These are phyloP conservation scores for Echites panduratus DNA, from an alignment of 257 asterid species.

Conservation along the genomic window DNA sequence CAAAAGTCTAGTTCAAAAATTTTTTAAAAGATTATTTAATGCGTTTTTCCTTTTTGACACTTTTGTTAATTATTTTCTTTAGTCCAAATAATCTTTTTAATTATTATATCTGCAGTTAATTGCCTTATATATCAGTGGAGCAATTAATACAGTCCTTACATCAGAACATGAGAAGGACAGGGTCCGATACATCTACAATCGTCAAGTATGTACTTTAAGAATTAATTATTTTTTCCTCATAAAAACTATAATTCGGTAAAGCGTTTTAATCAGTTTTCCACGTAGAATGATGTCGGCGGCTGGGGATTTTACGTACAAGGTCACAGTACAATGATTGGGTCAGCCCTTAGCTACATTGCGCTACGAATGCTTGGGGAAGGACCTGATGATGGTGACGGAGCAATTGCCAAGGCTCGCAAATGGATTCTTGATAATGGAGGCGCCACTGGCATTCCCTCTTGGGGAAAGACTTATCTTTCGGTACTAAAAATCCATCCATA, in stretches of 20 bases:
- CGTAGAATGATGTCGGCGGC: conserved; percentile 74
- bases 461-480: too few species aligned
- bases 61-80: too few species aligned
- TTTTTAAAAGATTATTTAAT: too few species aligned
- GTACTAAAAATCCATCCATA: conserved; percentile 22
- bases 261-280: background rate
- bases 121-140: conserved; percentile 63
- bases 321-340: conserved; percentile 81
- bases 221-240: background rate
- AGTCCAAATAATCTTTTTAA: too few species aligned
- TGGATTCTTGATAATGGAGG: conserved; percentile 84
- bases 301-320: conserved; percentile 90
- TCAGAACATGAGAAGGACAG: conserved; percentile 52
- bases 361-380: conserved; percentile 64
- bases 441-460: conserved; percentile 77
- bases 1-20: too few species aligned
- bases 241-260: too few species aligned
- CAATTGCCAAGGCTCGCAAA: conserved; percentile 48
- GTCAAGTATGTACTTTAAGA: conserved; percentile 40
- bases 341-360: conserved; percentile 64
- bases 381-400: conserved; percentile 50
- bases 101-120: conserved; percentile 33
- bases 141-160: conserved; percentile 46
- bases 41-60: too few species aligned
- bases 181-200: conserved; percentile 65